Conservation (phyloP, 1,284 basidiomycete species). For the Pseudozyma hubeiensis region DNA sequence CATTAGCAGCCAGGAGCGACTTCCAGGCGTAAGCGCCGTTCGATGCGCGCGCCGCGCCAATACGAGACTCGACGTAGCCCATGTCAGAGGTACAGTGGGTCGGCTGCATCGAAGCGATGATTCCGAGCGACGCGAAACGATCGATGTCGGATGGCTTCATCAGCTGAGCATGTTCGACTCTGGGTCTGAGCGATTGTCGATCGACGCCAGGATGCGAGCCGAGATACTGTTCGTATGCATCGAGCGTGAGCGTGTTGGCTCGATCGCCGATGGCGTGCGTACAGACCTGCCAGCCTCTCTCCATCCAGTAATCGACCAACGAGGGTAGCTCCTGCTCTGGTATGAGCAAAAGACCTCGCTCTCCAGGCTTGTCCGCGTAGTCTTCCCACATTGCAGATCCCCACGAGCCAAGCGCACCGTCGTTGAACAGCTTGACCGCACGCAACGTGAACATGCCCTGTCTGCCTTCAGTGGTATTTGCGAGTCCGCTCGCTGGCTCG, state of each 20-base stretch:
- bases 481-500: background rate
- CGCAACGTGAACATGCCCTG: constrained; percentile 38
- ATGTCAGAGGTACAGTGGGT: constrained; percentile 89
- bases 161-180: constrained; percentile 93
- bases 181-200: constrained; percentile 73
- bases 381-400: constrained; percentile 88
- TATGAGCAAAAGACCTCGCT: constrained; percentile 49
- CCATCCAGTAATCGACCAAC: constrained; percentile 47
- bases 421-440: constrained; percentile 82
- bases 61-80: constrained; percentile 74
- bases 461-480: background rate
- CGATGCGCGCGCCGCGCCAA: constrained; percentile 72
- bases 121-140: constrained; percentile 79
- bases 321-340: constrained; percentile 33
- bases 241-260: constrained; percentile 81
- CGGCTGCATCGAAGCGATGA: constrained; percentile 91
- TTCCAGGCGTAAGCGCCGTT: constrained; percentile 86
- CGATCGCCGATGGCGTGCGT: constrained; percentile 87
- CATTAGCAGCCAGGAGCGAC: constrained; percentile 74
- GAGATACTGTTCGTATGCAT: constrained; percentile 54
- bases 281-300: constrained; percentile 67
- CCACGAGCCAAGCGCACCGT: constrained; percentile 88
- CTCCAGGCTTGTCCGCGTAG: constrained; percentile 75
- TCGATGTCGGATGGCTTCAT: constrained; percentile 74
- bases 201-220: constrained; percentile 5